A percentile compares a stretch with the other conserved stretches of the same genome.
Evolutionary conservation across 2,329 filamentous ascomycete species (phyloP).

Genomic region (Myrmaecium sp.): DNA sequence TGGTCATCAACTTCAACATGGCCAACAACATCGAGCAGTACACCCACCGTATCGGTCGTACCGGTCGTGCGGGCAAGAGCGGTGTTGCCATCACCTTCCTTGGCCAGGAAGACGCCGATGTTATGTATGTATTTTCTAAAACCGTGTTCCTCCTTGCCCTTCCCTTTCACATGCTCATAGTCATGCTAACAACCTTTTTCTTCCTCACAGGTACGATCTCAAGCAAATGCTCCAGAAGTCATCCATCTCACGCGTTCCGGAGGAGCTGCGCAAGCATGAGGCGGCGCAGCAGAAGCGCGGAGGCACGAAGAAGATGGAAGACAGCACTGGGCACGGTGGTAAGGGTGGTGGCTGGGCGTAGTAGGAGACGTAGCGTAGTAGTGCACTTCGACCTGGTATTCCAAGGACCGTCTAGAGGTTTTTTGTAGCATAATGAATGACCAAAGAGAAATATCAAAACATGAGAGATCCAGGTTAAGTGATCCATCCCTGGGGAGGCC

Average conservation of each 20-base stretch:
- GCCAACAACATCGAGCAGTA: constrained; percentile 98
- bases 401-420: too few species aligned
- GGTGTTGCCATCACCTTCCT: constrained; percentile 94
- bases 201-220: constrained; percentile 47
- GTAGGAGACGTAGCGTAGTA: too few species aligned
- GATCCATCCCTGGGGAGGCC: too few species aligned
- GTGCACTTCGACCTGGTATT: too few species aligned
- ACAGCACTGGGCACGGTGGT: constrained; percentile 7
- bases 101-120: constrained; percentile 74
- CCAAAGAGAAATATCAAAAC: too few species aligned
- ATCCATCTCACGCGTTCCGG: constrained; percentile 70
- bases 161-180: background rate
- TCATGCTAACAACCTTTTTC: constrained; percentile 3
- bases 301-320: constrained; percentile 16
- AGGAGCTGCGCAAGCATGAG: constrained; percentile 79
- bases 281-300: constrained; percentile 68
- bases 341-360: constrained; percentile 4
- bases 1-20: constrained; percentile 98
- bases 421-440: too few species aligned
- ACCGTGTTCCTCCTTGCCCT: constrained; percentile 1
- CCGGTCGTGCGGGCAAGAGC: constrained; percentile 90
- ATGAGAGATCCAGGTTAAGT: too few species aligned
- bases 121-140: constrained; percentile 42
- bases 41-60: constrained; percentile 98
- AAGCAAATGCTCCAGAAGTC: constrained; percentile 94